Base-by-base conservation (phyloP, 140 eudicot species). In the Flaveria floridana region DNA sequence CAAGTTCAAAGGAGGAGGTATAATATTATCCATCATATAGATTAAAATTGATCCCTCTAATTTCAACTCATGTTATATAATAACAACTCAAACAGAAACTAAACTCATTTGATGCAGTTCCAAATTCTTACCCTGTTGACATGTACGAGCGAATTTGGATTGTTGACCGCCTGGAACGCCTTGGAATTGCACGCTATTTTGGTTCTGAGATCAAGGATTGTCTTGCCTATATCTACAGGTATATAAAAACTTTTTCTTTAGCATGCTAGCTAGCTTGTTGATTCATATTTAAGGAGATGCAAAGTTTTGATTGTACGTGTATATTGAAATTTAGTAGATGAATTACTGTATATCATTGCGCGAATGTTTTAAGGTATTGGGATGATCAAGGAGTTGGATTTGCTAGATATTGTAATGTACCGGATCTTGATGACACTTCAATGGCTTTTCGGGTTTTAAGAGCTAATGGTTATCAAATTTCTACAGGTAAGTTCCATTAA, bases 401-500 rank as follows among this genome's bases (percentile, higher is more conserved):
- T 70, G 78, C 77, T 23, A 76, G 84, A 63, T 74, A 83, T 20
- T 71, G 82, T 3, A 56, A 46, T 4, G 63, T 87, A 64, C 76
- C 75, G 4, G 87, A 87, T 52, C 47, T 85, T 18, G 93, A 87
- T 64, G 86, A 83, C 68, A 85, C 89, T 6, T 69, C 87, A 1
- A 83, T 85, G 87, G 89, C 69, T 12, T 80, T 87, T 65, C 78
- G 83, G 81, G 75, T 87, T 34, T 72, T 87, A 21, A 72, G 89
- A 70, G 9, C 51, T 62, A 76, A 78, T 56, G 87, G 93, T 16
- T 80, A 82, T 20, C 12, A 75, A 28, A 76, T 87, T 30, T 78
- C 82, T 50, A 65, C 83, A 0, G 77, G 91, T 84, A 6, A 72
- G 68, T 57, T 44, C 46, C 11, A 55, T 23, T 3, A 56, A 55